Evolutionary conservation across 1,284 basidiomycete genomes (phyloP), one percentile per base, ranked within the genome.

Genomic region (Tilletia horrida): DNA sequence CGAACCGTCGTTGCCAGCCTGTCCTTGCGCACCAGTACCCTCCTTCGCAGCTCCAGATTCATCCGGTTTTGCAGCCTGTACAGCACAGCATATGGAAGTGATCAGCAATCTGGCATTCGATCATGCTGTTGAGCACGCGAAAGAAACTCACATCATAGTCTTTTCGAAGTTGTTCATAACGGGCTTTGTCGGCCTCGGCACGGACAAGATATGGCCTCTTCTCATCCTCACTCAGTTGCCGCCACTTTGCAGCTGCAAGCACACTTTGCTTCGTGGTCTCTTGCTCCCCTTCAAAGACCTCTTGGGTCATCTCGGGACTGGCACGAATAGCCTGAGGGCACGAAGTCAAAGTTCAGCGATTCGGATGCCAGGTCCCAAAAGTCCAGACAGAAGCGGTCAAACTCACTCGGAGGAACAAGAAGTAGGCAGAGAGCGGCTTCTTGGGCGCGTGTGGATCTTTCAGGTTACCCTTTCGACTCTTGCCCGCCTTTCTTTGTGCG

Each of bases 401-500:
- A 76, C 94, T 93, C 62, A 89, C 87, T 82, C 93, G 91, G 71
- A 96, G 83, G 85, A 94, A 97, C 87, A 95, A 90, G 77, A 96
- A 96, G 82, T 96, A 97, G 2, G 93, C 93, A 76, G 88, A 90
- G 35, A 96, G 87, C 2, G 93, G 93, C 83, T 95, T 95, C 88
- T 94, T 94, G 9, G 93, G 93, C 21, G 92, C 93, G 79, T 96
- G 94, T 31, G 93, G 93, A 81, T 97, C 93, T 85, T 95, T 95
- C 83, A 97, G 90, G 83, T 97, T 96, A 71, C 91, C 90, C 86
- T 91, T 92, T 75, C 92, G 87, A 64, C 91, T 93, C 83, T 93
- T 93, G 78, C 93, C 94, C 21, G 92, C 90, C 83, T 92, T 93
- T 71, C 93, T 88, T 84, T 95, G 93, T 50, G 91, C 91, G 44